Base-by-base conservation (phyloP, 1,284 basidiomycete genomes). In the Rhodotorula sp. region DNA sequence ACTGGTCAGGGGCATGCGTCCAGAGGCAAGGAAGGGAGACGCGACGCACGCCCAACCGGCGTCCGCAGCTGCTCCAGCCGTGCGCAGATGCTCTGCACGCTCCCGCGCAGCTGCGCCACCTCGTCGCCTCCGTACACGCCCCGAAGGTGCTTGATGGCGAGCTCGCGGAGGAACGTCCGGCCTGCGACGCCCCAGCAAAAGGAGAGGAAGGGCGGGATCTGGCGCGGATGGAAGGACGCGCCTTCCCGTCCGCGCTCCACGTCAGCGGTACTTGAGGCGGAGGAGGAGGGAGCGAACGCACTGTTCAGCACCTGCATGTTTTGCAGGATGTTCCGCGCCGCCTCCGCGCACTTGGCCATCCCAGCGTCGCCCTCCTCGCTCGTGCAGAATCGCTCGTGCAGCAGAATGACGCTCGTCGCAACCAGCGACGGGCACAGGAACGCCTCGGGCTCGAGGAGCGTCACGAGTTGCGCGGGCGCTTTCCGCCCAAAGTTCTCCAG, bases 371-470 rank as follows among this genome's bases (percentile, higher is more conserved):
- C 67, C 9, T 69, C 72, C 13, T 53, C 57, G 41, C 55, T 39
- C 39, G 61, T 69, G 58, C 61, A 67, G 56, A 76, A 76, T 2
- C 69, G 64, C 66, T 78, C 76, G 60, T 78, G 76, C 9, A 78
- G 67, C 21, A 78, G 48, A 29, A 78, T 75, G 32, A 71, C 67
- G 46, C 63, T 57, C 34, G 69, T 71, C 57, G 72, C 59, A 9
- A 64, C 59, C 25, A 69, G 44, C 2, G 71, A 61, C 2, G 58
- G 67, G 32, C 61, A 59, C n/a, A 72, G 32, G 34, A 61, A 69
- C 36, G 69, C 61, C 17, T 59, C 59, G 3, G 71, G 59, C 27
- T 72, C 67, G 56, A 64, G 60, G 25, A 62, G 55, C 34, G 65
- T 25, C 39, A 69, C 54, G 51, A 66, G 61, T 22, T 62, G 67